Base-by-base conservation (phyloP, 495 filamentous ascomycete species). In the Neurospora sublineolata region DNA sequence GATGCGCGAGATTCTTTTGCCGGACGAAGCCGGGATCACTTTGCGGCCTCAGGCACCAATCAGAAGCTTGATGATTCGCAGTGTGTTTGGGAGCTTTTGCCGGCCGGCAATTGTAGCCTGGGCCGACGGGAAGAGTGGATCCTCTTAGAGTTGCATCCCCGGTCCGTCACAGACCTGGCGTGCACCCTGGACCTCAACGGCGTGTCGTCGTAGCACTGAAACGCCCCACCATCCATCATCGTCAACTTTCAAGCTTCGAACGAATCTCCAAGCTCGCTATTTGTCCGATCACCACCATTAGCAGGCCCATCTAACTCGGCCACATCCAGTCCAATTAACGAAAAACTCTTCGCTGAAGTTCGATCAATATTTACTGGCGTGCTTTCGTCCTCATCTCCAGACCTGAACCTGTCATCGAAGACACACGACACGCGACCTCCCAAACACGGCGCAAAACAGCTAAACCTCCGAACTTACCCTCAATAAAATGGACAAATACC, bases 401-500 rank as follows among this genome's bases (percentile, higher is more conserved):
- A 68, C 14, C 16, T 23, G 36, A 71, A 4, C 23, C 11, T 1
- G 20, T 39, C 33, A n/a, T n/a, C 14, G 12, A 36, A 27, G 27
- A 67, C 18, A 18, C 42, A 52, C n/a, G 41, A 36, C 14, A 70
- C 69, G n/a, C 33, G 18, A 0, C 2, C 37, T 16, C 10, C 11
- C 18, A 37, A 37, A 7, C 64, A 27, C 64, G 60, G 44, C 46
- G 38, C 39, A 60, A 36, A 52, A 37, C 60, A 46, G 58, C 8
- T 16, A 46, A 52, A 60, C 44, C 10, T 27, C 20, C 11, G 0
- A 52, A 58, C 4, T 12, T 4, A 44, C 20, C 23, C 11, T 14
- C 10, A 58, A 1, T 1, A 68, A 36, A 30, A 92, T 92, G 90
- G 86, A 92, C 70, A 79, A 82, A 42, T 79, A 86, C 69, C 81